phyloP scores from a whole-genome alignment of 441 rosid genomes.

The Syzygium syzygioides region DNA sequence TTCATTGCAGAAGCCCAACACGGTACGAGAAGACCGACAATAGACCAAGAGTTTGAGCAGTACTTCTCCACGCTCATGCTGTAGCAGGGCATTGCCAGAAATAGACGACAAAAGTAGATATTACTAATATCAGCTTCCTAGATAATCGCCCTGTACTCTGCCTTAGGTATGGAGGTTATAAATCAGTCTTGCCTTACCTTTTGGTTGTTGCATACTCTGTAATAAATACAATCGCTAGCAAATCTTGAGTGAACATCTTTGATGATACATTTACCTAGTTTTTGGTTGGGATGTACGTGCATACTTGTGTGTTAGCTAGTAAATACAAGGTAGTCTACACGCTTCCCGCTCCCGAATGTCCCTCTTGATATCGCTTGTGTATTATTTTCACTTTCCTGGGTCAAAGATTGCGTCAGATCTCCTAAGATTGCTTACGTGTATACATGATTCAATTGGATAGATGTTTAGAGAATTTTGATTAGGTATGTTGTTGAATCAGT shows the following conservation, averaged over 20 bases:
- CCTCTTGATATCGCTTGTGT: not conserved
- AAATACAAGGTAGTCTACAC: not conserved
- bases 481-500: not conserved
- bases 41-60: slow-evolving; percentile 81
- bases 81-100: slow-evolving; percentile 6
- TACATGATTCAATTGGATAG: not conserved
- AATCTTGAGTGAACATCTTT: not conserved
- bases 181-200: not conserved
- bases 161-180: not conserved
- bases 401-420: not conserved
- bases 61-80: slow-evolving; percentile 69
- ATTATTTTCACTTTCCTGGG: not conserved
- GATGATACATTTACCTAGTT: not conserved
- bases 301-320: not conserved
- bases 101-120: not conserved
- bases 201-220: not conserved
- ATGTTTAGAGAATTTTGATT: not conserved
- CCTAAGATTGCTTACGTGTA: not conserved
- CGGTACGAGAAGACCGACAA: slow-evolving; percentile 43
- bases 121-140: not conserved
- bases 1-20: slow-evolving; percentile 23
- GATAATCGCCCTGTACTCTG: not conserved
- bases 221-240: not conserved
- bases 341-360: not conserved
- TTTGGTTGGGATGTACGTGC: not conserved